Evolutionary conservation across 139 green algal species (phyloP).

Genomic region (Edaphochlamys debaryana): DNA sequence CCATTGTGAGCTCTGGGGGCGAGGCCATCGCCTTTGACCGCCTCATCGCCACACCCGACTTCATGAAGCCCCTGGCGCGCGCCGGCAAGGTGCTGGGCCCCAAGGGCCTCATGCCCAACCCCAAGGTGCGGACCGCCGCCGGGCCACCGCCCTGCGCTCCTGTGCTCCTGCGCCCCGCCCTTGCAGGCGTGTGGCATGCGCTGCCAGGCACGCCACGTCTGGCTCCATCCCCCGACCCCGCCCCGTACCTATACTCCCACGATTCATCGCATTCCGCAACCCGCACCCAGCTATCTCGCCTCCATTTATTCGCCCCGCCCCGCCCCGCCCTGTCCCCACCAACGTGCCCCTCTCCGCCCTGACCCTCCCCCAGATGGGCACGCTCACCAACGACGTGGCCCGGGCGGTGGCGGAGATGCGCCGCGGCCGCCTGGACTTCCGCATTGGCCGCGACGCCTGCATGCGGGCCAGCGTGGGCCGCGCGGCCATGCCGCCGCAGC

Average conservation of each 20-base stretch:
- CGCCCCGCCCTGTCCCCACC: conserved; percentile 80
- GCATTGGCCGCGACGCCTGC: conserved; percentile 78
- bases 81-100: conserved; percentile 89
- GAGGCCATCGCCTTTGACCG: conserved; percentile 73
- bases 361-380: conserved; percentile 77
- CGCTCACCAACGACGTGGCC: conserved; percentile 78
- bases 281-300: too few species aligned
- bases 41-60: conserved; percentile 80
- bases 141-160: too few species aligned
- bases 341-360: background rate
- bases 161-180: too few species aligned
- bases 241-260: too few species aligned
- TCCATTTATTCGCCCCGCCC: too few species aligned
- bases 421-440: conserved; percentile 84
- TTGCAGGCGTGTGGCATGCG: too few species aligned
- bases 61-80: conserved; percentile 82
- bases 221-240: too few species aligned
- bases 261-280: too few species aligned
- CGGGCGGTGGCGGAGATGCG: conserved; percentile 77
- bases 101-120: conserved; percentile 97
- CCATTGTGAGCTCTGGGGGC: conserved; percentile 67
- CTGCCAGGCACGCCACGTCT: too few species aligned
- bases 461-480: conserved; percentile 80
- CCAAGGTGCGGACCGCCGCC: conserved; percentile 81
- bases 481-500: conserved; percentile 2